Conservation (phyloP, 768 basidiomycete species). For the Agrocybe praecox region DNA sequence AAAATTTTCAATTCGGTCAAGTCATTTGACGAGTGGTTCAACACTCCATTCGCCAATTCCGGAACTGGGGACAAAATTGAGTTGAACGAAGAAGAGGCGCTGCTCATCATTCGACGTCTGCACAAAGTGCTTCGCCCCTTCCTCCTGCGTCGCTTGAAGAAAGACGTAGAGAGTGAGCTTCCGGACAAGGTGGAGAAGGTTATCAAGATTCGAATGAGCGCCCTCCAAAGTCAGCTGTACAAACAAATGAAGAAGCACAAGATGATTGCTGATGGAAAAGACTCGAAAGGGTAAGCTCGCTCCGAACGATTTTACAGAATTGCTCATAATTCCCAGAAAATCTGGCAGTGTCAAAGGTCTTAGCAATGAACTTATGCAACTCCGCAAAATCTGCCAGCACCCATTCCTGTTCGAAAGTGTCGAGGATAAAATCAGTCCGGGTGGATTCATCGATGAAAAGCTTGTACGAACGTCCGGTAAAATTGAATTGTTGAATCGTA, state of each 20-base stretch:
- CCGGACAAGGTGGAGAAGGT: constrained; percentile 99
- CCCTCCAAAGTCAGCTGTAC: constrained; percentile 88
- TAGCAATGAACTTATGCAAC: constrained; percentile 96
- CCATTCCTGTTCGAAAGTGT: constrained; percentile 96
- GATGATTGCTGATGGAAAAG: constrained; percentile 88
- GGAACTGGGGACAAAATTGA: constrained; percentile 98
- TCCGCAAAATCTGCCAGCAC: constrained; percentile 98
- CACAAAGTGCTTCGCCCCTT: constrained; percentile 97
- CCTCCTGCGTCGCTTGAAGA: constrained; percentile 90
- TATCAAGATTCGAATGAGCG: constrained; percentile 95
- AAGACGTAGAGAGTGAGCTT: constrained; percentile 94
- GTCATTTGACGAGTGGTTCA: constrained; percentile 99
- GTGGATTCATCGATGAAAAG: constrained; percentile 80
- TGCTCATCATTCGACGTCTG: constrained; percentile 94
- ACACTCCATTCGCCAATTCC: constrained; percentile 98
- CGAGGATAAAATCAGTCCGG: constrained; percentile 90
- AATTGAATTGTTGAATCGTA: constrained; percentile 86
- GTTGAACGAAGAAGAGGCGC: constrained; percentile 98
- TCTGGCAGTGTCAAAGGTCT: constrained; percentile 81
- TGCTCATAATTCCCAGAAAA: constrained; percentile 46
- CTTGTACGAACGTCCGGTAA: constrained; percentile 90
- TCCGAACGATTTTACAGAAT: not conserved
- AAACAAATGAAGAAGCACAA: constrained; percentile 99
- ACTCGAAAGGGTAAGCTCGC: constrained; percentile 64
- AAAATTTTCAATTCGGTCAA: constrained; percentile 99